These are phyloP conservation scores for Leccinum broughii DNA, from an alignment of 768 basidiomycete genomes.

Conservation along the genomic window DNA sequence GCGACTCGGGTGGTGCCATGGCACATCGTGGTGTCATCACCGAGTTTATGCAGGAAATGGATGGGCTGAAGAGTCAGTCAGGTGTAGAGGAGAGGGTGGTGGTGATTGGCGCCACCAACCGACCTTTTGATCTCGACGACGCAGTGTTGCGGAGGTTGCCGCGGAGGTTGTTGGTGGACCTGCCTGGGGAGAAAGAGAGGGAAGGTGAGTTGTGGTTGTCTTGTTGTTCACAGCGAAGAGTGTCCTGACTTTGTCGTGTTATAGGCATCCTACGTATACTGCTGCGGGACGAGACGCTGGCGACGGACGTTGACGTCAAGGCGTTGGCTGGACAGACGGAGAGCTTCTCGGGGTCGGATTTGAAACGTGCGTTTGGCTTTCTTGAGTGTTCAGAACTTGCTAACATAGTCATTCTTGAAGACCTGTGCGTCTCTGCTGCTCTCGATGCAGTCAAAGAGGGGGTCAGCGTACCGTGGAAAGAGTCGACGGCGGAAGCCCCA, in stretches of 20 bases:
- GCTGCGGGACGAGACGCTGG: slow-evolving; percentile 75
- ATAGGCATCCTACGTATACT: slow-evolving; percentile 87
- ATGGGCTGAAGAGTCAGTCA: slow-evolving; percentile 64
- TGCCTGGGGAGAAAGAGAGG: slow-evolving; percentile 84
- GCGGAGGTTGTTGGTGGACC: slow-evolving; percentile 81
- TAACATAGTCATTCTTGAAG: slow-evolving; percentile 40
- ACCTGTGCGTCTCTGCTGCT: slow-evolving; percentile 91
- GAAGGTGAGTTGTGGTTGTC: slow-evolving; percentile 55
- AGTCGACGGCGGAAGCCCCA: slow-evolving; percentile 8
- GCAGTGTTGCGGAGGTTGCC: slow-evolving; percentile 89
- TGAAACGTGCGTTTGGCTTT: slow-evolving; percentile 70
- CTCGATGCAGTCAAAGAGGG: slow-evolving; percentile 88
- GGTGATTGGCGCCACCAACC: slow-evolving; percentile 92
- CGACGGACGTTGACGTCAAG: slow-evolving; percentile 60
- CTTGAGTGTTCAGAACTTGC: not conserved
- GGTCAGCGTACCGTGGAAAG: slow-evolving; percentile 76
- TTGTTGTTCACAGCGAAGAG: not conserved
- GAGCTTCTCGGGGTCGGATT: slow-evolving; percentile 90
- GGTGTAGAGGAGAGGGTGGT: slow-evolving; percentile 74
- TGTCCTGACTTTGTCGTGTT: slow-evolving; percentile 2
- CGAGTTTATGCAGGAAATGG: slow-evolving; percentile 97
- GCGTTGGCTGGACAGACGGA: slow-evolving; percentile 71
- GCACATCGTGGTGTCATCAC: slow-evolving; percentile 89
- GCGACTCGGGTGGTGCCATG: slow-evolving; percentile 75
- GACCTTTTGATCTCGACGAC: slow-evolving; percentile 89